Conservation (phyloP, 805 yeast species). For the Myxozyma neglecta region DNA sequence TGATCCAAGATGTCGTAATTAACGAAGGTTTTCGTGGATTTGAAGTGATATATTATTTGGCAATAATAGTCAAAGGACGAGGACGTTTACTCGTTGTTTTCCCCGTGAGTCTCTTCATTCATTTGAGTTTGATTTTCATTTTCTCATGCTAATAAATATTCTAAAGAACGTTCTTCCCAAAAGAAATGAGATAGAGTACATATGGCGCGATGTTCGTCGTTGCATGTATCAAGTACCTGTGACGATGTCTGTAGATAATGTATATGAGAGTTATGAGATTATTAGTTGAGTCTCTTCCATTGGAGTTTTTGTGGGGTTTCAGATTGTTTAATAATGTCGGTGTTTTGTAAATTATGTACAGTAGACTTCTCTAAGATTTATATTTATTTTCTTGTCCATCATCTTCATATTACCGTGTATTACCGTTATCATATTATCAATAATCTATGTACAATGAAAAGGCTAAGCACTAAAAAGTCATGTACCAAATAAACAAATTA, state of each 20-base stretch:
- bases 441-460: background rate
- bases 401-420: background rate
- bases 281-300: background rate
- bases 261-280: background rate
- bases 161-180: slow-evolving; percentile 17
- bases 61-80: slow-evolving; percentile 44
- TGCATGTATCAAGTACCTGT: slow-evolving; percentile 20
- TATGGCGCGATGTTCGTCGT: slow-evolving; percentile 26
- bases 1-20: slow-evolving; percentile 50
- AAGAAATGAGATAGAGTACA: slow-evolving; percentile 19
- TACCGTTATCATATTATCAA: background rate
- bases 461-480: background rate
- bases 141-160: background rate
- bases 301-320: background rate
- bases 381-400: too few species aligned
- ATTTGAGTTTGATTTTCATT: background rate
- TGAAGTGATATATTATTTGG: slow-evolving; percentile 51
- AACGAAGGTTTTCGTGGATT: slow-evolving; percentile 55
- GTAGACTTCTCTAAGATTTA: background rate
- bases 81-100: slow-evolving; percentile 28
- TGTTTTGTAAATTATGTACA: background rate
- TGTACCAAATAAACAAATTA: background rate
- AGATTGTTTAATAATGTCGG: background rate
- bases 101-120: slow-evolving; percentile 19
- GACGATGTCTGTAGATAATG: slow-evolving; percentile 2